Base-by-base conservation (phyloP, 2,329 filamentous ascomycete genomes). In the Escovopsis sp. region DNA sequence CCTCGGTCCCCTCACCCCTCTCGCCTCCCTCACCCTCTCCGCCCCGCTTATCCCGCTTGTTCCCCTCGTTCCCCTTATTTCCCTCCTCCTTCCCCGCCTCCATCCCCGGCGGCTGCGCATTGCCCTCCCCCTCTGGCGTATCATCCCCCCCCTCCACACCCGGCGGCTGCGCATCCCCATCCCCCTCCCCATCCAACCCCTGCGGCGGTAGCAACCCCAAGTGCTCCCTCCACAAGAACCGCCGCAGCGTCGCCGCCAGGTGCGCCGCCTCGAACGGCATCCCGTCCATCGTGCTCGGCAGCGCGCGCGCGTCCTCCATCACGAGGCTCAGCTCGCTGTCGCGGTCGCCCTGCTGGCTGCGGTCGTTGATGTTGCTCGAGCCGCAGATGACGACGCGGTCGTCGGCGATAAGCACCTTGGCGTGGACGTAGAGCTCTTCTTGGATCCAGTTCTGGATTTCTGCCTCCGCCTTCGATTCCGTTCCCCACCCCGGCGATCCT, bases 391-490 rank as follows among this genome's bases (percentile, higher is more conserved):
- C 85, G 33, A 85, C 70, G 36, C 76, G 75, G 54, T 96, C 88
- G 51, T 96, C 87, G 2, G 79, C 80, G 45, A 94, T 88, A 45
- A 90, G 69, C 26, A 94, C 68, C 61, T 96, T 98, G 19, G 76
- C 81, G 55, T 98, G 90, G 33, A 96, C 79, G 54, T 98, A 98
- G 2, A 96, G 70, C 56, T 98, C 88, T 54, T 98, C 90, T 52
- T 94, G 88, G 39, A 96, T 79, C 65, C 90, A 92, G 52, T 92
- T 84, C 36, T 79, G 70, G 38, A 86, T 79, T 55, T 96, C 90
- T 1, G 72, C 71, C 45, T 88, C 72, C 0, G 74, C 61, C 4
- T 79, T 61, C n/a, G n/a, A n/a, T n/a, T n/a, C n/a, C n/a, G n/a
- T n/a, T n/a, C n/a, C n/a, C n/a, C n/a, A n/a, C n/a, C n/a, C n/a